These are phyloP conservation scores for Petrea volubilis DNA, from an alignment of 257 asterid genomes.

Conservation along the genomic window DNA sequence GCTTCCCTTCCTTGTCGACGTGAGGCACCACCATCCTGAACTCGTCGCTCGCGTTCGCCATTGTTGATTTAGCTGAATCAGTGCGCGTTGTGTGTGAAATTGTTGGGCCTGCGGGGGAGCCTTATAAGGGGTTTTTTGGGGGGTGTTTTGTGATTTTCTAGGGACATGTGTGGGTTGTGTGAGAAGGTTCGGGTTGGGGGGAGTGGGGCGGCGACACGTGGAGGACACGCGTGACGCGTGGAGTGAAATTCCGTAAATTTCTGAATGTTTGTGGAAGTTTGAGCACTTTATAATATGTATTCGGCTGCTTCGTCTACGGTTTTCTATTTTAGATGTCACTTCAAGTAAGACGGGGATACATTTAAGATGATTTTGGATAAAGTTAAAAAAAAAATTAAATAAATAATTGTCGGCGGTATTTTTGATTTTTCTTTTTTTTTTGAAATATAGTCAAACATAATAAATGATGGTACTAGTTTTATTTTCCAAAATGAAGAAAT, in stretches of 20 bases:
- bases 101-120: too few species aligned
- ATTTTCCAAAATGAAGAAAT: too few species aligned
- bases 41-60: slow-evolving; percentile 64
- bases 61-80: slow-evolving; percentile 5
- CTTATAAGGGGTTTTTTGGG: neutral
- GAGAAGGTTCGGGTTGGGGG: slow-evolving; percentile 25
- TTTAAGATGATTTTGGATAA: too few species aligned
- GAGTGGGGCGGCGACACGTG: slow-evolving; percentile 26
- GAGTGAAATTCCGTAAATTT: neutral
- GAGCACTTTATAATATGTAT: too few species aligned
- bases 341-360: too few species aligned
- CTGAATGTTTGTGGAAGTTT: neutral
- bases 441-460: too few species aligned
- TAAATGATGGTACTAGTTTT: too few species aligned
- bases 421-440: too few species aligned
- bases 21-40: slow-evolving; percentile 56
- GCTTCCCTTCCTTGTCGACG: slow-evolving; percentile 54
- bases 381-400: too few species aligned
- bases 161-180: slow-evolving; percentile 30
- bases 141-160: neutral
- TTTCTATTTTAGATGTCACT: too few species aligned
- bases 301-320: too few species aligned
- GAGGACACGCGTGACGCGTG: slow-evolving; percentile 8
- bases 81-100: neutral
- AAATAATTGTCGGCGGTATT: too few species aligned